These are phyloP conservation scores for Spirogloea muscicola DNA, from an alignment of 139 green algal species.

Conservation along the genomic window DNA sequence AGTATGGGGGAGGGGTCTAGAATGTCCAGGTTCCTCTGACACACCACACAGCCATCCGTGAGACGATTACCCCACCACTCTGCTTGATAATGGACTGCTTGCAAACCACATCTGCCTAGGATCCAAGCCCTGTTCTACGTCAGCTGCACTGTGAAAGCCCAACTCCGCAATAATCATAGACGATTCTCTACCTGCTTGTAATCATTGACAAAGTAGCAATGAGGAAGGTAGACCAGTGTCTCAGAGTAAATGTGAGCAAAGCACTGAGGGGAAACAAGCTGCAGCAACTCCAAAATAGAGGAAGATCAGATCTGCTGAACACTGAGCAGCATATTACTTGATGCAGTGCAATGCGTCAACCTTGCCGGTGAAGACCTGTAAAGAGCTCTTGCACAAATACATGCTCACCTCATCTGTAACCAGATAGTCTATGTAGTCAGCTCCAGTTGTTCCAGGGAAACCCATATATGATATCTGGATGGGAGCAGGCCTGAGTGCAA, in stretches of 20 bases:
- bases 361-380: background rate
- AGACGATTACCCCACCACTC: too few species aligned
- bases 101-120: too few species aligned
- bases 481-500: conserved; percentile 77
- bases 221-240: conserved; percentile 73
- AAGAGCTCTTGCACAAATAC: background rate
- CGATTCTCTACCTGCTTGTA: conserved; percentile 63
- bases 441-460: conserved; percentile 82
- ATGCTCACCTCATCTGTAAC: conserved; percentile 64
- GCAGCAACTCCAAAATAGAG: conserved; percentile 7
- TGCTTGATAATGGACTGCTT: too few species aligned
- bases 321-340: background rate
- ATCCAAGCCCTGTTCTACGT: too few species aligned
- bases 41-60: too few species aligned
- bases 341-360: background rate
- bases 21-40: too few species aligned
- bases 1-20: too few species aligned
- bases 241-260: conserved; percentile 74
- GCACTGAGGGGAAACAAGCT: conserved; percentile 58
- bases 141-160: too few species aligned
- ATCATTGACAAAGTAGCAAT: conserved; percentile 95
- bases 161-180: too few species aligned
- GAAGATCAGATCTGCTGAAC: too few species aligned
- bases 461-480: conserved; percentile 79
- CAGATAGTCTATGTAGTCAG: conserved; percentile 76